Conservation (phyloP, 2,329 filamentous ascomycete genomes). For the Neoarthrinium moseri region DNA sequence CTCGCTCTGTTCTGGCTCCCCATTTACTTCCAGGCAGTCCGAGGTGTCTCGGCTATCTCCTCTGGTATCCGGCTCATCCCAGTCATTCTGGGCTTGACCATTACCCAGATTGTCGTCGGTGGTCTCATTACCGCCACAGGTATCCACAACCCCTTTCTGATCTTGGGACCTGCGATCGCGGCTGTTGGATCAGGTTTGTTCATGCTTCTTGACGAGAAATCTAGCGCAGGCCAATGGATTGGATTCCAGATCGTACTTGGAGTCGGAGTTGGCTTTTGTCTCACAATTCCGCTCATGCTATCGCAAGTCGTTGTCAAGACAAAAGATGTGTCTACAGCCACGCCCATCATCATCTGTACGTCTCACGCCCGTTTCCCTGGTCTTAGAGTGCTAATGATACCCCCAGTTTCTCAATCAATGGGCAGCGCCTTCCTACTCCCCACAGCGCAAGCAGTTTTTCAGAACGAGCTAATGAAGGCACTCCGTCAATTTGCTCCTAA, state of each 20-base stretch:
- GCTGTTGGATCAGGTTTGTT: conserved; percentile 4
- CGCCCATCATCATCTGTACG: conserved; percentile 14
- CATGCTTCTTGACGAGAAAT: conserved; percentile 1
- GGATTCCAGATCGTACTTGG: conserved; percentile 9
- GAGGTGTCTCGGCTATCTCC: not conserved
- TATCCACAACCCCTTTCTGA: conserved; percentile 5
- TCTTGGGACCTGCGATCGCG: conserved; percentile 4
- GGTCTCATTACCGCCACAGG: conserved; percentile 1
- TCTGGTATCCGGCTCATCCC: not conserved
- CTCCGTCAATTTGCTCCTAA: conserved; percentile 9
- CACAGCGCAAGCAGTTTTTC: conserved; percentile 12
- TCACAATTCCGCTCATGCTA: conserved; percentile 11
- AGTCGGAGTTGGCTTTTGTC: conserved; percentile 10
- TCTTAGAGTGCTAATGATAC: not conserved
- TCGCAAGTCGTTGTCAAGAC: conserved; percentile 13
- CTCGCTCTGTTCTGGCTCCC: not conserved
- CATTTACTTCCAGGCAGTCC: conserved; percentile 3
- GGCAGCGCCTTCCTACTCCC: conserved; percentile 13
- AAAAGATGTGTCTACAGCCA: conserved; percentile 13
- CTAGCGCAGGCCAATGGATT: conserved; percentile 1
- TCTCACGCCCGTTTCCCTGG: not conserved
- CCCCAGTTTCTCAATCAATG: conserved; percentile 12
- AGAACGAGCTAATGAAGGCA: conserved; percentile 11
- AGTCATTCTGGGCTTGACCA: conserved; percentile 3
- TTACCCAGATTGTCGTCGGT: conserved; percentile 9